Evolutionary conservation across 768 basidiomycete species (phyloP), one percentile per base, ranked within the genome.

Genomic region (Lactarius pseudohatsudake): DNA sequence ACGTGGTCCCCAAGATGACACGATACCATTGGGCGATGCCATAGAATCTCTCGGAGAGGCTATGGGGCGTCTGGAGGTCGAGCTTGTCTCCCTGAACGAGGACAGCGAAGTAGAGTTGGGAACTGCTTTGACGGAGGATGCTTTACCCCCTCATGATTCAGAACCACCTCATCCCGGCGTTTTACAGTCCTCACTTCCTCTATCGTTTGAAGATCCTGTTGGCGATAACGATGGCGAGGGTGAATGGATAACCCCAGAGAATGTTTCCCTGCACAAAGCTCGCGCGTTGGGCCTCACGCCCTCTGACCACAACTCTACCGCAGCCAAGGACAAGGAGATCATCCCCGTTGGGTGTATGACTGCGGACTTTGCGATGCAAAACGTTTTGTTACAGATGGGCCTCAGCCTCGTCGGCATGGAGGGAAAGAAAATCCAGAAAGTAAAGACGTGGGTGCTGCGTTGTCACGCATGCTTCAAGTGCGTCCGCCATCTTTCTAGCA

Each of bases 401-500:
- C 78, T 99, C 69, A 91, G 89, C 67, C 81, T 98, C 34, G 88
- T 99, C 13, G 89, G 94, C 10, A 84, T 91, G 8, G 94, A 95
- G 69, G 97, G 97, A 5, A 96, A 90, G 79, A 82, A 86, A 71
- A 96, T 99, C 65, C 85, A 90, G 69, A 91, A 86, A 72, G 88
- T 98, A 32, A 94, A 96, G 77, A 98, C 87, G 66, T 98, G 94
- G 93, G 94, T 98, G 1, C 78, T 98, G 73, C 79, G 97, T 64
- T 99, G 97, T 76, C 97, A 99, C 78, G 97, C 95, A 16, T 99
- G 97, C 77, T 99, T 96, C 85, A 98, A 98, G 97, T 98, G 73
- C 77, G 94, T 82, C 34, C 34, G 22, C 60, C 26, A 57, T 58
- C n/a, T n/a, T 20, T n/a, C 9, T 56, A 2, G 13, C 47, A 13